Percentiles rank a stretch among this genome's conserved stretches.
These are phyloP conservation scores for Spathaspora sp. DNA, from an alignment of 1,139 yeast species.

Conservation along the genomic window DNA sequence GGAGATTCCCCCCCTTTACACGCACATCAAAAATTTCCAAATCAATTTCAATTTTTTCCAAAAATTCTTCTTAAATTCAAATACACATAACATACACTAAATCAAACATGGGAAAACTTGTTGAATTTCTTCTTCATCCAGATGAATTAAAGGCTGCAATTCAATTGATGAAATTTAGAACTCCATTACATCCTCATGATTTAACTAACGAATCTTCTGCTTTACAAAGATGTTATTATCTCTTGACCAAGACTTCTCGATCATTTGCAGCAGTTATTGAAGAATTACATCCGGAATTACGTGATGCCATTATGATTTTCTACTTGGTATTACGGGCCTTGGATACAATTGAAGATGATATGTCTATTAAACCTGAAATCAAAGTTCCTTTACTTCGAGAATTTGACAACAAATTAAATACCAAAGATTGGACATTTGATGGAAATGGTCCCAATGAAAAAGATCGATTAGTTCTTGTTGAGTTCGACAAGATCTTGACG, in stretches of 20 bases:
- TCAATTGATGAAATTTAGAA: constrained; percentile 56
- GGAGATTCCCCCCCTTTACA: no score
- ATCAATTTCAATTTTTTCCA: no score
- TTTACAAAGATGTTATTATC: constrained; percentile 64
- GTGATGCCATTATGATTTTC: constrained; percentile 79
- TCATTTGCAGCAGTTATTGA: constrained; percentile 90
- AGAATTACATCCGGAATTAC: constrained; percentile 87
- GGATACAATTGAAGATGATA: constrained; percentile 97
- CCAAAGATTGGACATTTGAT: constrained; percentile 77
- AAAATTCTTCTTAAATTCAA: not conserved
- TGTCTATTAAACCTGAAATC: constrained; percentile 69
- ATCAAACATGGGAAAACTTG: constrained; percentile 61
- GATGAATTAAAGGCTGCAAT: constrained; percentile 67
- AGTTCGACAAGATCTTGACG: constrained; percentile 64
- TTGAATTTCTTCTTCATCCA: constrained; percentile 69
- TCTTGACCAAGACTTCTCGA: constrained; percentile 73
- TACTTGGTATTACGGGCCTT: constrained; percentile 85
- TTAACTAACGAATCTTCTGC: constrained; percentile 27
- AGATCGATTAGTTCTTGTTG: constrained; percentile 76
- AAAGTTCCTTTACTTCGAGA: constrained; percentile 74
- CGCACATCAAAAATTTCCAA: no score
- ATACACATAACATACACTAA: not conserved
- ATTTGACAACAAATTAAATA: constrained; percentile 62
- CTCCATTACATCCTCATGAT: constrained; percentile 55
- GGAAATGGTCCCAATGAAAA: constrained; percentile 75